These are phyloP conservation scores for Fusarium robinianum DNA, from an alignment of 2,329 filamentous ascomycete species.

Conservation along the genomic window DNA sequence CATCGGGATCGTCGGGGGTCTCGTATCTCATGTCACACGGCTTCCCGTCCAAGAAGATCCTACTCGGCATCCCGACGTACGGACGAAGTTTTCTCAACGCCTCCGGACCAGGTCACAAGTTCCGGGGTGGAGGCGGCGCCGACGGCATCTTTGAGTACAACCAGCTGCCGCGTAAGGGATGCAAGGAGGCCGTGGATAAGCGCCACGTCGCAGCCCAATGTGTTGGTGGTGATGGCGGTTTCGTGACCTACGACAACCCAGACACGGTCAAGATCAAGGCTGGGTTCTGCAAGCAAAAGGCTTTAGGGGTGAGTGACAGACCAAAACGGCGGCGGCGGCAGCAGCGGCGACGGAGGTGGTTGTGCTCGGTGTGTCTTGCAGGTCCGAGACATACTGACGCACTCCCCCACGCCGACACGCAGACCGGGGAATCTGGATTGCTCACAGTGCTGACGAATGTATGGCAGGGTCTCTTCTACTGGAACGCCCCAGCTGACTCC, in stretches of 20 bases:
- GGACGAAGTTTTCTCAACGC: conserved; percentile 75
- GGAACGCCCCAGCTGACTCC: conserved; percentile 75
- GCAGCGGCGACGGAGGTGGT: no score
- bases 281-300: conserved; percentile 70
- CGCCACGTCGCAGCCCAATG: conserved; percentile 72
- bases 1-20: conserved; percentile 69
- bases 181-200: conserved; percentile 71
- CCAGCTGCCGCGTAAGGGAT: conserved; percentile 64
- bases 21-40: conserved; percentile 67
- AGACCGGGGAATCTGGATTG: conserved; percentile 4
- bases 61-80: conserved; percentile 76
- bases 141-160: conserved; percentile 76
- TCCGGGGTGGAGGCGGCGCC: conserved; percentile 59
- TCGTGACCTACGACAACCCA: conserved; percentile 79
- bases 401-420: conserved; percentile 12
- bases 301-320: conserved; percentile 65
- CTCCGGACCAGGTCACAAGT: conserved; percentile 66
- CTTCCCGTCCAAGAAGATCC: conserved; percentile 71
- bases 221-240: conserved; percentile 73
- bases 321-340: no score
- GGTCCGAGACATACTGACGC: conserved; percentile 19
- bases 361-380: conserved; percentile 13
- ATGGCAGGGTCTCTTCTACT: conserved; percentile 74
- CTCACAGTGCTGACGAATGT: conserved; percentile 26
- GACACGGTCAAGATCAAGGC: conserved; percentile 78